These are phyloP conservation scores for Aethionema arabicum DNA, from an alignment of 345 rosid species.

Conservation along the genomic window DNA sequence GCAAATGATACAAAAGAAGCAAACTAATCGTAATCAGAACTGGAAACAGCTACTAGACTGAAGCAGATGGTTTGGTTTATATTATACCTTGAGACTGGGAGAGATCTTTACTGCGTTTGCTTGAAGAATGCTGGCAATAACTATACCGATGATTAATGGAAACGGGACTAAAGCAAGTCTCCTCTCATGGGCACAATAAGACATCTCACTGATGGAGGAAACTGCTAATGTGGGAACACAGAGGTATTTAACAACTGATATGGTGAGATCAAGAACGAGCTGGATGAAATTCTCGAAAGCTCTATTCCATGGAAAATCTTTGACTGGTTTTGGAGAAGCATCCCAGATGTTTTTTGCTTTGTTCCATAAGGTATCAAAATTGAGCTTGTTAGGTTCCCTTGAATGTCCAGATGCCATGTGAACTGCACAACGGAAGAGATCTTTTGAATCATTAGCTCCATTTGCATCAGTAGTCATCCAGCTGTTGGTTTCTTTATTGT, in stretches of 20 bases:
- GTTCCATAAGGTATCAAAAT: constrained; percentile 37
- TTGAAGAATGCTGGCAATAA: constrained; percentile 43
- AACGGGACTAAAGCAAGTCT: constrained; percentile 52
- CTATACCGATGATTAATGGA: constrained; percentile 60
- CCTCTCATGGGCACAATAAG: constrained; percentile 70
- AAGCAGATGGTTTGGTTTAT: too few relatives aligned
- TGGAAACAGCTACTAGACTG: too few relatives aligned
- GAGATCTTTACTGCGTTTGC: constrained; percentile 59
- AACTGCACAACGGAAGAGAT: constrained; percentile 39
- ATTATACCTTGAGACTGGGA: constrained; percentile 58
- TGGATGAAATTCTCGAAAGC: constrained; percentile 57
- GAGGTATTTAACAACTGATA: constrained; percentile 56
- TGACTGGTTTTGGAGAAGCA: constrained; percentile 56
- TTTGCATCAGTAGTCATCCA: constrained; percentile 27
- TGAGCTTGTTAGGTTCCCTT: constrained; percentile 48
- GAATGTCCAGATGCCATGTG: constrained; percentile 54
- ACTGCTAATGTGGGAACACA: constrained; percentile 55
- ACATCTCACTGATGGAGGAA: constrained; percentile 73
- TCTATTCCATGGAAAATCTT: constrained; percentile 67
- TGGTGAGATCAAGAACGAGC: constrained; percentile 51
- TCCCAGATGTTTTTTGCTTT: constrained; percentile 57
- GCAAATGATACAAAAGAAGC: too few relatives aligned
- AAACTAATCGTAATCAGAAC: too few relatives aligned
- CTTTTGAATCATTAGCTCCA: constrained; percentile 20
- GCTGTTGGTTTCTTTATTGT: constrained; percentile 18